Evolutionary conservation across 2,329 filamentous ascomycete species (phyloP), one percentile per base, ranked within the genome.

Genomic region (Colletotrichum sp.): DNA sequence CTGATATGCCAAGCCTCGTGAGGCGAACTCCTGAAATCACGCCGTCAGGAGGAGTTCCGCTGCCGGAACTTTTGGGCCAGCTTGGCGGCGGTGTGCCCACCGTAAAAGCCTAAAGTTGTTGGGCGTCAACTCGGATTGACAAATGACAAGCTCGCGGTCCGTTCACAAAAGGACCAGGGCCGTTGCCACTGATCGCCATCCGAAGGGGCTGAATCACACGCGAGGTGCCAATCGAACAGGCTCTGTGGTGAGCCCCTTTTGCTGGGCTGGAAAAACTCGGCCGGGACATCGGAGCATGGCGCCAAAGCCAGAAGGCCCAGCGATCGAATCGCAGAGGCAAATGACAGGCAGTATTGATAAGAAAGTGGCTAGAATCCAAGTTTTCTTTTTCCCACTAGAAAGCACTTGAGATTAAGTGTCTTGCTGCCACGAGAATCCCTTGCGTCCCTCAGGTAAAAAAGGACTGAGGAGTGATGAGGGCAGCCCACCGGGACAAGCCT

Each of bases 171-270:
- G 3, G 54, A 58, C 54, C 24, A 34, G 69, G 69, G 61, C 24
- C 38, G 54, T 73, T 66, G 54, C 71, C 61, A 66, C 71, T 62
- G 71, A 73, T 73, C 71, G 67, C 12, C 71, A 55, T 43, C 15
- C 16, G 24, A 66, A 51, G 62, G 47, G 47, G 59, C 64, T 29
- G 31, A 31, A 29, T 38, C 33, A 38, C 24, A 66, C 33, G 15
- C 13, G 38, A 62, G 15, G 31, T 36, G 31, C 34, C 24, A 54
- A 43, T 47, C 51, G 27, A 43, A 43, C 38, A 43, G 18, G 38
- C 13, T 31, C 38, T 27, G 18, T 57, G 18, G 13, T 29, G 18
- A 59, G 54, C 65, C 55, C 34, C 65, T 68, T 58, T 68, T 51
- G 29, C n/a, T 62, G 58, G 58, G 58, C 58, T 24, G 58, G 34